phyloP scores from a whole-genome alignment of 306 rosid genomes.

The Corylus americana region DNA sequence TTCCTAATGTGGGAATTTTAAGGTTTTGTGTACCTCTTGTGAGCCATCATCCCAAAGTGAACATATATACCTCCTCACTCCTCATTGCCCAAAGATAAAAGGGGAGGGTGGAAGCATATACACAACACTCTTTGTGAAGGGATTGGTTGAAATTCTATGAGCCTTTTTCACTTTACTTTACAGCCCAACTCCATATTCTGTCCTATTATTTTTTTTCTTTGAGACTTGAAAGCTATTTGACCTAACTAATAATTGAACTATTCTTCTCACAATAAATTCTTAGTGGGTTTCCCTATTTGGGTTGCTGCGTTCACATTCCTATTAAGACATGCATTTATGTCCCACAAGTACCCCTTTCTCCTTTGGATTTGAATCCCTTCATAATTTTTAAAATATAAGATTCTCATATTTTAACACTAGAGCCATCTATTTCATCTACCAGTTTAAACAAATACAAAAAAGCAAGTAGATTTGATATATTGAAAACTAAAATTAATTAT shows the following conservation, averaged over 20 bases:
- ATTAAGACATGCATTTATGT: no score
- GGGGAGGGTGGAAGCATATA: slow-evolving; percentile 18
- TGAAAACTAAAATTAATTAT: no score
- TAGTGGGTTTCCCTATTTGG: slow-evolving; percentile 25
- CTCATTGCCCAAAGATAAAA: slow-evolving; percentile 7
- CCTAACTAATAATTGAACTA: slow-evolving; percentile 26
- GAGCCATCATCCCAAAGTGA: slow-evolving; percentile 15
- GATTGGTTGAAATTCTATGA: slow-evolving; percentile 36
- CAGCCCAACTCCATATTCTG: slow-evolving; percentile 47
- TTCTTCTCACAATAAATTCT: slow-evolving; percentile 24
- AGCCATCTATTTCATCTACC: no score
- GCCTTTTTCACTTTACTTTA: slow-evolving; percentile 41
- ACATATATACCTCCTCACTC: slow-evolving; percentile 14
- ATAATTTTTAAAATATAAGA: no score
- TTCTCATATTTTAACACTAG: no score
- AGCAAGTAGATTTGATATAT: no score
- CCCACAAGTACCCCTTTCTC: neutral
- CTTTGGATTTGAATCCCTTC: no score
- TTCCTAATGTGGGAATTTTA: slow-evolving; percentile 58
- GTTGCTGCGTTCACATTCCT: slow-evolving; percentile 31
- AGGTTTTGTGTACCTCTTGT: slow-evolving; percentile 35
- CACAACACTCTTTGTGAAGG: slow-evolving; percentile 18
- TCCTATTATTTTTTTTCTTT: slow-evolving; percentile 26
- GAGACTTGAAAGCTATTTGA: slow-evolving; percentile 37
- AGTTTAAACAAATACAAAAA: no score